A percentile compares a stretch with the other conserved stretches of the same genome.
phyloP scores from a whole-genome alignment of 805 yeast species.

The Candida golubevii region DNA sequence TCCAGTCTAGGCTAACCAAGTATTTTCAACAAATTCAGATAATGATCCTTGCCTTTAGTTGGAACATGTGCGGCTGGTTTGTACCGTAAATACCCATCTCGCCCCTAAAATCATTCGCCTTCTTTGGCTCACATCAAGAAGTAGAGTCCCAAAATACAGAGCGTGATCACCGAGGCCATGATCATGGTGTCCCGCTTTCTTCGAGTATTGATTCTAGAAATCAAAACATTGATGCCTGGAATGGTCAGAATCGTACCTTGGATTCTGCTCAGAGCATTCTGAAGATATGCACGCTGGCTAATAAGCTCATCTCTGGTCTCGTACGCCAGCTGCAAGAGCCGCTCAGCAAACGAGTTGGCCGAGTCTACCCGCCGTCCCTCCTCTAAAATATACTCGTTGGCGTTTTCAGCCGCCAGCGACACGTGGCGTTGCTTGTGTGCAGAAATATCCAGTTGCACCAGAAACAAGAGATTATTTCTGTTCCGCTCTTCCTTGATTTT shows the following conservation, averaged over 20 bases:
- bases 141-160: constrained; percentile 68
- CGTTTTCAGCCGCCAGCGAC: constrained; percentile 27
- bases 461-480: constrained; percentile 64
- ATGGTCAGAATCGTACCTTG: constrained; percentile 58
- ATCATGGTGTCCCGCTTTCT: constrained; percentile 84
- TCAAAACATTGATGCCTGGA: constrained; percentile 78
- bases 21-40: too few relatives aligned
- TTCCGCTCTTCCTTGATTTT: constrained; percentile 71
- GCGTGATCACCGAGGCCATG: constrained; percentile 66
- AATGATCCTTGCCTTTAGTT: too few relatives aligned
- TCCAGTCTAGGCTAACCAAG: too few relatives aligned
- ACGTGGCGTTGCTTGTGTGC: constrained; percentile 48
- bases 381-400: constrained; percentile 70
- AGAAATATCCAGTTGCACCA: constrained; percentile 77
- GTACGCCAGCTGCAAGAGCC: constrained; percentile 77
- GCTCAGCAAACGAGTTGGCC: constrained; percentile 73
- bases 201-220: constrained; percentile 79
- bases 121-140: constrained; percentile 23
- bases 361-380: constrained; percentile 72
- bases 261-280: constrained; percentile 60
- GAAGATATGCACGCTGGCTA: constrained; percentile 63
- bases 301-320: constrained; percentile 83
- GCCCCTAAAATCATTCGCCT: too few relatives aligned
- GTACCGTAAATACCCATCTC: too few relatives aligned
- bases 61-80: too few relatives aligned